A percentile compares a stretch with the other conserved stretches of the same genome.
Evolutionary conservation across 2,329 filamentous ascomycete genomes (phyloP).

Genomic region (Cryphonectria carpinicola): DNA sequence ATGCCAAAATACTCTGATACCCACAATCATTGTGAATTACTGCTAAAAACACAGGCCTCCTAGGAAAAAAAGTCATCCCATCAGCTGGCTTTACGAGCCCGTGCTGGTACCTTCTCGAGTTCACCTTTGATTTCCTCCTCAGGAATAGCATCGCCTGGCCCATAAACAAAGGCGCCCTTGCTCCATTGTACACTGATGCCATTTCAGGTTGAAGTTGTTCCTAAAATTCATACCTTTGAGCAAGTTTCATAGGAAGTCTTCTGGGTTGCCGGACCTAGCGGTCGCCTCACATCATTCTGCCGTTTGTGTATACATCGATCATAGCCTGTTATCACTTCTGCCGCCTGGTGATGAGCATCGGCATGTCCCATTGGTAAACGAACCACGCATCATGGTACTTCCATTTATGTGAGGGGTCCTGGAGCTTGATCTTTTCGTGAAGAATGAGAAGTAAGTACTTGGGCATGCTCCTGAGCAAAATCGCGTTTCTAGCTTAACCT

Average conservation of each 20-base stretch:
- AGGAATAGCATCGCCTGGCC: not conserved
- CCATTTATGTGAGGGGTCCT: conserved; percentile 9
- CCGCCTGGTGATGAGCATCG: conserved; percentile 14
- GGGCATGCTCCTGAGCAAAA: too few relatives aligned
- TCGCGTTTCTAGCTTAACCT: not conserved
- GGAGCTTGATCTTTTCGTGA: conserved; percentile 4
- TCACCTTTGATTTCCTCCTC: not conserved
- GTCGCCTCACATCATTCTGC: not conserved
- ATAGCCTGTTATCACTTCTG: not conserved
- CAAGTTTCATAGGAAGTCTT: too few relatives aligned
- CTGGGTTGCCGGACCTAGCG: too few relatives aligned
- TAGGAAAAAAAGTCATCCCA: not conserved
- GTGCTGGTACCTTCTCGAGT: not conserved
- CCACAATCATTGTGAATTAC: not conserved
- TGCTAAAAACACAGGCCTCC: not conserved
- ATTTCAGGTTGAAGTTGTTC: not conserved
- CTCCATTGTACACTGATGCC: not conserved
- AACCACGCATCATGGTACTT: conserved; percentile 17
- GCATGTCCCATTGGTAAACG: conserved; percentile 17
- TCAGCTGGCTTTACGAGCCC: not conserved
- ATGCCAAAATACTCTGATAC: not conserved
- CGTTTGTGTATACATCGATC: not conserved
- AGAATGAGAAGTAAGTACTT: not conserved
- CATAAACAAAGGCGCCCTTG: not conserved
- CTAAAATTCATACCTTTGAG: too few relatives aligned